A percentile compares a stretch with the other conserved stretches of the same genome.
phyloP scores from a whole-genome alignment of 805 yeast genomes.

The Ogataea siamensis region DNA sequence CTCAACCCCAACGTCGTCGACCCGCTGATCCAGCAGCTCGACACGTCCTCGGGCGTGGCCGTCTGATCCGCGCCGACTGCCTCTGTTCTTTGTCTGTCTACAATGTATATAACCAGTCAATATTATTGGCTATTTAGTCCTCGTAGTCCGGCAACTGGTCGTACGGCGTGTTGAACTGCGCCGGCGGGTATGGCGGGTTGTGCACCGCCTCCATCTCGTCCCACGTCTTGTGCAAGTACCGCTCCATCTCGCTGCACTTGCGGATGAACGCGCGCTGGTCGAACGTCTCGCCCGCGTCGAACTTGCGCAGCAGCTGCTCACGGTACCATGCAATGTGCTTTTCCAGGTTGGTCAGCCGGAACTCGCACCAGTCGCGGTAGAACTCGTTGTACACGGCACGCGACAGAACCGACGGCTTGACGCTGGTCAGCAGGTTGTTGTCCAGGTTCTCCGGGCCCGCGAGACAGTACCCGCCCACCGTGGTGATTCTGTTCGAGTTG shows the following conservation, averaged over 20 bases:
- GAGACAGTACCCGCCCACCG: constrained; percentile 32
- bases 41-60: constrained; percentile 66
- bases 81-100: constrained; percentile 8
- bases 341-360: constrained; percentile 31
- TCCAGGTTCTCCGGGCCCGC: constrained; percentile 30
- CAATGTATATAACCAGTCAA: not conserved
- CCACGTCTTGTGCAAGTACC: constrained; percentile 31
- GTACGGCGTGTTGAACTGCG: constrained; percentile 25
- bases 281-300: constrained; percentile 25
- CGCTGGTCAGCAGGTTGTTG: constrained; percentile 32
- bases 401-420: constrained; percentile 35
- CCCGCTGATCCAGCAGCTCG: constrained; percentile 61
- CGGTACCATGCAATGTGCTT: constrained; percentile 24
- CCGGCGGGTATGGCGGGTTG: constrained; percentile 31
- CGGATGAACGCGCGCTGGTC: constrained; percentile 30
- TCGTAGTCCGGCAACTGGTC: constrained; percentile 19
- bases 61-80: constrained; percentile 13
- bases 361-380: constrained; percentile 36
- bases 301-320: constrained; percentile 20
- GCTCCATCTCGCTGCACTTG: constrained; percentile 30
- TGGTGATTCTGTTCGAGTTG: constrained; percentile 35
- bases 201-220: constrained; percentile 33
- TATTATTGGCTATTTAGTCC: not conserved
- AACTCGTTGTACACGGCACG: constrained; percentile 33
- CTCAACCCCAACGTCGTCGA: constrained; percentile 65